Percentiles rank a stretch among this genome's conserved stretches.
Conservation (phyloP, 2,329 filamentous ascomycete genomes). For the Massarina eburnea region DNA sequence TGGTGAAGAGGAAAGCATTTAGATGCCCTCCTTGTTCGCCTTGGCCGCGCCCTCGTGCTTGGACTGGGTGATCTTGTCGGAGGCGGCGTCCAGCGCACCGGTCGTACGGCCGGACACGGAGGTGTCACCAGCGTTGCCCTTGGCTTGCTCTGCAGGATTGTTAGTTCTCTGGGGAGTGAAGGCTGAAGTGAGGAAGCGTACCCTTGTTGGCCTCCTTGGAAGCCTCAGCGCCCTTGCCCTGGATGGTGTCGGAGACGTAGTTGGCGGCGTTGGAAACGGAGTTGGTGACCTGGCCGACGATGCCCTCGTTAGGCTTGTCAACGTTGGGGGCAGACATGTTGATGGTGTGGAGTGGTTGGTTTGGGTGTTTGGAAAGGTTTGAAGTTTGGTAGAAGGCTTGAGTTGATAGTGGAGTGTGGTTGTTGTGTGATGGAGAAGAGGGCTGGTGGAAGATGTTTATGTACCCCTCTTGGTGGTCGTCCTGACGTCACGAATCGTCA, state of each 20-base stretch:
- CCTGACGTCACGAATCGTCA: background rate
- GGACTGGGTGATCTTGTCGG: constrained; percentile 57
- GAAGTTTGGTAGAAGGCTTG: background rate
- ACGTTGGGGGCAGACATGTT: constrained; percentile 50
- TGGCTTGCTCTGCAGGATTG: constrained; percentile 35
- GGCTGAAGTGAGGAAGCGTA: constrained; percentile 8
- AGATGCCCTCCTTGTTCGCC: constrained; percentile 51
- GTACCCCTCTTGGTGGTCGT: background rate
- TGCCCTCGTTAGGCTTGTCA: constrained; percentile 48
- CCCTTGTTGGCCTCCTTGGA: constrained; percentile 71
- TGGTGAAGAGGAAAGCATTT: constrained; percentile 8
- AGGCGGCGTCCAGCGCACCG: constrained; percentile 54
- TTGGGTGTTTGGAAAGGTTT: constrained; percentile 10
- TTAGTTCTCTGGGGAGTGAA: background rate
- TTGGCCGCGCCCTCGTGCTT: constrained; percentile 54
- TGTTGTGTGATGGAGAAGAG: background rate
- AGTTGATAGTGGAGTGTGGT: background rate
- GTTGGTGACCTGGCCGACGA: constrained; percentile 46
- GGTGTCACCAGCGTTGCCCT: constrained; percentile 59
- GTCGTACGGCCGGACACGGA: constrained; percentile 52
- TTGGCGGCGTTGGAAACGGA: constrained; percentile 60
- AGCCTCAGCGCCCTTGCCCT: constrained; percentile 58
- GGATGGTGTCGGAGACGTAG: constrained; percentile 67
- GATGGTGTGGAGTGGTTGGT: constrained; percentile 14
- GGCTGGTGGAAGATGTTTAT: background rate